phyloP scores from a whole-genome alignment of 345 rosid genomes.

The Brassica cretica region DNA sequence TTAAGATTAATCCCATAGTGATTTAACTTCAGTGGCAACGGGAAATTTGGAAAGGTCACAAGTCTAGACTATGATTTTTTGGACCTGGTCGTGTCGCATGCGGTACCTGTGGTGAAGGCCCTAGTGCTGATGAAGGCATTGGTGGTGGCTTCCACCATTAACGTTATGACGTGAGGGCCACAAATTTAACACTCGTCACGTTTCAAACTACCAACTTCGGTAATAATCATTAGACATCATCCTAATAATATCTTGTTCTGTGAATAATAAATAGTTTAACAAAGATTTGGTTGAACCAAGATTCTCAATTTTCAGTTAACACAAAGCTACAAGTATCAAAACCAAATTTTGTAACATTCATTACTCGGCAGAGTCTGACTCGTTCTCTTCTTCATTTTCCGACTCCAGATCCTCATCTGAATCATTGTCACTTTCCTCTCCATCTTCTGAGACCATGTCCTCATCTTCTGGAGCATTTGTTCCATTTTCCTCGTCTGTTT shows the following conservation, averaged over 20 bases:
- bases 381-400: slow-evolving; percentile 12
- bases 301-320: neutral
- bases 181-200: neutral
- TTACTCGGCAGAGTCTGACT: slow-evolving; percentile 8
- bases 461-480: slow-evolving; percentile 23
- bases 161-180: neutral
- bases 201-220: neutral
- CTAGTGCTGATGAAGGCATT: neutral
- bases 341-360: slow-evolving; percentile 17
- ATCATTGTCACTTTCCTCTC: slow-evolving; percentile 23
- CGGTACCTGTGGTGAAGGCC: neutral
- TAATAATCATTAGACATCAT: neutral
- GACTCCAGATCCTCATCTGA: slow-evolving; percentile 16
- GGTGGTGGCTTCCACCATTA: neutral
- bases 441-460: slow-evolving; percentile 20
- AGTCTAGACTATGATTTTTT: neutral
- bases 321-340: neutral
- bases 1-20: neutral
- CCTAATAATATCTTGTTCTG: neutral
- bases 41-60: neutral
- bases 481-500: slow-evolving; percentile 22
- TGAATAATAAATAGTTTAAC: neutral
- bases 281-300: neutral
- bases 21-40: neutral
- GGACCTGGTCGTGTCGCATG: neutral